Evolutionary conservation across 2,329 filamentous ascomycete species (phyloP), one percentile per base, ranked within the genome.

Genomic region (Ophiostoma sp.): DNA sequence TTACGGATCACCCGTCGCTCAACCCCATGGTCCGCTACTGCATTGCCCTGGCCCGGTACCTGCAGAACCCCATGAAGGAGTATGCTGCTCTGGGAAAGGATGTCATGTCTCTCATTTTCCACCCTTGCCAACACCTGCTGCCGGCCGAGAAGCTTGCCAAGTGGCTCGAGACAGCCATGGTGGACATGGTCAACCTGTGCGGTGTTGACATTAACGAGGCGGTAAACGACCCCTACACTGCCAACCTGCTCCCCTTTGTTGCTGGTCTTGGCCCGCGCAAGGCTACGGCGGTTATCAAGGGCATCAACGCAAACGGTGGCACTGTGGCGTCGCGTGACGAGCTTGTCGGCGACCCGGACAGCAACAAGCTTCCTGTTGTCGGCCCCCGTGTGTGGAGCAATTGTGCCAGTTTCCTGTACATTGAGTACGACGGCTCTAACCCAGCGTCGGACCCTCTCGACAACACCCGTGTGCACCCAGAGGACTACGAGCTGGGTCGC

Each of bases 151-250:
- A 96, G 80, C 83, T 99, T 52, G 81, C 89, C 71, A 93, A 91
- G 76, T 87, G 92, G 70, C 84, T 99, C 16, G 95, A 99, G 75
- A 96, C 91, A n/a, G 92, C 94, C 62, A 91, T 99, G 87, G 94
- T 99, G 11, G 95, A 99, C 76, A 97, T 97, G 85, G 95, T 99
- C 73, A 99, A 99, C 76, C 87, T 99, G 60, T 93, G 93, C 63
- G 95, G 95, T 75, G 92, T 99, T 49, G 92, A 98, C 74, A 90
- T 99, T 75, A 97, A 97, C 74, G 93, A 97, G 72, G 93, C 93
- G 14, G 88, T 96, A 68, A 84, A 83, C 58, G 92, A 97, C 76
- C 76, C 87, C 1, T 92, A 95, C 74, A 90, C 91, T 8, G 92
- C 93, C 14, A 95, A 94, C 72, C 84, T 99, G 1, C 83, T 99